These are phyloP conservation scores for Neurospora sp. DNA, from an alignment of 495 filamentous ascomycete genomes.

Conservation along the genomic window DNA sequence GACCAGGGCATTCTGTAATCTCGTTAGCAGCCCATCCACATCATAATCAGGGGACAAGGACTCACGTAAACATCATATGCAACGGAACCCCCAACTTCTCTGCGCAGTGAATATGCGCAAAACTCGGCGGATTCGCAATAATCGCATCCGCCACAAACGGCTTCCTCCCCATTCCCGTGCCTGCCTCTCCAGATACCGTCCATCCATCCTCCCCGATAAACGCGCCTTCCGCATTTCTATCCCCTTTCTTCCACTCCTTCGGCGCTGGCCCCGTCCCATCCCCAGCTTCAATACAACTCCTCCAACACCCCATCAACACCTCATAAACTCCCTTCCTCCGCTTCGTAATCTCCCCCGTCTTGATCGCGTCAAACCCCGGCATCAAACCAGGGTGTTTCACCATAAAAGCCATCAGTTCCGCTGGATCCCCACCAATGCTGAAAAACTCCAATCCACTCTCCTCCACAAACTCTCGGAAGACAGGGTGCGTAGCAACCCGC, in stretches of 20 bases:
- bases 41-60: not conserved
- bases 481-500: constrained; percentile 57
- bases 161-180: constrained; percentile 15
- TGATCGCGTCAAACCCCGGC: constrained; percentile 52
- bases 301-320: constrained; percentile 54
- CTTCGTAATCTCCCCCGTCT: constrained; percentile 52
- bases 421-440: constrained; percentile 59
- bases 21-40: not conserved
- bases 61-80: constrained; percentile 52
- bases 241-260: not conserved
- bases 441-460: constrained; percentile 62
- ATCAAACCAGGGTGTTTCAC: constrained; percentile 70
- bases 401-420: constrained; percentile 74
- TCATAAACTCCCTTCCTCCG: constrained; percentile 51
- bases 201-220: not conserved
- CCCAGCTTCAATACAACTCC: constrained; percentile 47
- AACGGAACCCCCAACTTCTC: constrained; percentile 55
- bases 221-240: not conserved
- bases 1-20: constrained; percentile 45
- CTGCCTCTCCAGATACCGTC: constrained; percentile 3
- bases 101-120: constrained; percentile 57
- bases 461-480: constrained; percentile 58
- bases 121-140: constrained; percentile 58
- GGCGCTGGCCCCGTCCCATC: constrained; percentile 21
- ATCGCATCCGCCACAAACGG: constrained; percentile 64